Evolutionary conservation across 2,329 filamentous ascomycete species (phyloP).

Genomic region (Knufia fluminis): DNA sequence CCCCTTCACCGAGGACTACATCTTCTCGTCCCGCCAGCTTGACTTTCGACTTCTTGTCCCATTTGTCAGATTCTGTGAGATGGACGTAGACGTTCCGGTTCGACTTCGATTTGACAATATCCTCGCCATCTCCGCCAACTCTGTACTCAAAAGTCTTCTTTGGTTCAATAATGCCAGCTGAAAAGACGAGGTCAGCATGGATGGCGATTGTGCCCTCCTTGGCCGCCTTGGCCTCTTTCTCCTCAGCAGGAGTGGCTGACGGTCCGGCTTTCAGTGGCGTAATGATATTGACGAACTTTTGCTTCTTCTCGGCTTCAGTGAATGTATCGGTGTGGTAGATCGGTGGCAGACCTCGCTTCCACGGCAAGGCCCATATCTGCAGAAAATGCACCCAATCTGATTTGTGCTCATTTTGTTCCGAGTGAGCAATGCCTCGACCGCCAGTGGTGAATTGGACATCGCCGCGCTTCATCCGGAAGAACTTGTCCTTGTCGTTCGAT

Average conservation of each 20-base stretch:
- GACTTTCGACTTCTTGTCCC: slow-evolving; percentile 60
- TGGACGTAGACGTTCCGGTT: slow-evolving; percentile 69
- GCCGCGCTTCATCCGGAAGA: slow-evolving; percentile 63
- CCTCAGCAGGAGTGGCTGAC: slow-evolving; percentile 52
- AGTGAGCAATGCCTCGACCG: slow-evolving; percentile 71
- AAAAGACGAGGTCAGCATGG: slow-evolving; percentile 77
- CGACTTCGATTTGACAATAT: slow-evolving; percentile 31
- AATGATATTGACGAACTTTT: slow-evolving; percentile 64
- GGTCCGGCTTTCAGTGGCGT: slow-evolving; percentile 61
- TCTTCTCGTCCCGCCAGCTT: slow-evolving; percentile 57
- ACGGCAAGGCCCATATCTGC: slow-evolving; percentile 81
- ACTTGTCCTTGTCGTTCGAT: slow-evolving; percentile 50
- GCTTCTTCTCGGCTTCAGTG: slow-evolving; percentile 60
- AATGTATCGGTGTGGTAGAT: slow-evolving; percentile 69
- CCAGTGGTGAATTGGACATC: slow-evolving; percentile 87
- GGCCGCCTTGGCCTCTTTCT: slow-evolving; percentile 53
- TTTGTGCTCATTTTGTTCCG: slow-evolving; percentile 68
- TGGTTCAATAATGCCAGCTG: slow-evolving; percentile 62
- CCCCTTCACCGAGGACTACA: slow-evolving; percentile 62
- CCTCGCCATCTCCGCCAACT: slow-evolving; percentile 46
- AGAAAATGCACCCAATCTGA: slow-evolving; percentile 69
- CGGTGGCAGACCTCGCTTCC: slow-evolving; percentile 61
- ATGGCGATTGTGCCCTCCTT: slow-evolving; percentile 66
- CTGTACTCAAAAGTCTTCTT: slow-evolving; percentile 60
- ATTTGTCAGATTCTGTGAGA: slow-evolving; percentile 62